A percentile compares a stretch with the other conserved stretches of the same genome.
Conservation (phyloP, 805 yeast genomes). For the Sugiyamaella boreocaroliniensis region DNA sequence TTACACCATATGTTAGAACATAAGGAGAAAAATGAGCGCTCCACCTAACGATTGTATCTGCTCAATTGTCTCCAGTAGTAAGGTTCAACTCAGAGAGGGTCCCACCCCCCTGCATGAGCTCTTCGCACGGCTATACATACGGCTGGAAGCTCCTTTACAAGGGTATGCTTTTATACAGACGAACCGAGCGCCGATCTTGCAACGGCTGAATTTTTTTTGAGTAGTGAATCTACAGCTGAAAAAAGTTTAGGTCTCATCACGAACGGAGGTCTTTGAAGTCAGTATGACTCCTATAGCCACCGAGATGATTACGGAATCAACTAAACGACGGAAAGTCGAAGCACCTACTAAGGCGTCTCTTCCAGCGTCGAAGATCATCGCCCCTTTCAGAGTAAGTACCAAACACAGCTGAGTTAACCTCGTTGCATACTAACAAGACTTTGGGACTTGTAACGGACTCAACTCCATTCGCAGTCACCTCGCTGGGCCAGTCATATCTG, state of each 20-base stretch:
- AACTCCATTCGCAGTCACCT: slow-evolving; percentile 80
- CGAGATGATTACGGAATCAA: neutral
- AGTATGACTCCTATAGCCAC: neutral
- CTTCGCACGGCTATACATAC: too few relatives aligned
- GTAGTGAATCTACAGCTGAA: neutral
- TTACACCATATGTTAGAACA: too few relatives aligned
- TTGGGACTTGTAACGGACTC: slow-evolving; percentile 87
- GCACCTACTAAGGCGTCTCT: neutral
- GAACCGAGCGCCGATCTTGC: too few relatives aligned
- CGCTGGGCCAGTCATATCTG: slow-evolving; percentile 80
- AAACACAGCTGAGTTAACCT: neutral
- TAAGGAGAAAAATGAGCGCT: too few relatives aligned
- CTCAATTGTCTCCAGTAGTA: too few relatives aligned
- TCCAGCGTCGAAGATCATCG: slow-evolving; percentile 53
- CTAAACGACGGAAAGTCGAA: slow-evolving; percentile 3
- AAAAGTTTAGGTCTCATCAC: neutral
- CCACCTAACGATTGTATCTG: too few relatives aligned
- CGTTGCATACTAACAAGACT: slow-evolving; percentile 21
- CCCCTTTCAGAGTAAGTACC: slow-evolving; percentile 65
- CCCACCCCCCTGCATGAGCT: too few relatives aligned
- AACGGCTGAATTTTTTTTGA: neutral
- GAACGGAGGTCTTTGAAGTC: neutral
- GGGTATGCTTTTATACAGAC: too few relatives aligned
- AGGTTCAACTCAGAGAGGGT: too few relatives aligned
- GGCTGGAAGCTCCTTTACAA: too few relatives aligned